A percentile compares a stretch with the other conserved stretches of the same genome.
phyloP scores from a whole-genome alignment of 169 alveolate genomes.

The Perkinsus chesapeaki region DNA sequence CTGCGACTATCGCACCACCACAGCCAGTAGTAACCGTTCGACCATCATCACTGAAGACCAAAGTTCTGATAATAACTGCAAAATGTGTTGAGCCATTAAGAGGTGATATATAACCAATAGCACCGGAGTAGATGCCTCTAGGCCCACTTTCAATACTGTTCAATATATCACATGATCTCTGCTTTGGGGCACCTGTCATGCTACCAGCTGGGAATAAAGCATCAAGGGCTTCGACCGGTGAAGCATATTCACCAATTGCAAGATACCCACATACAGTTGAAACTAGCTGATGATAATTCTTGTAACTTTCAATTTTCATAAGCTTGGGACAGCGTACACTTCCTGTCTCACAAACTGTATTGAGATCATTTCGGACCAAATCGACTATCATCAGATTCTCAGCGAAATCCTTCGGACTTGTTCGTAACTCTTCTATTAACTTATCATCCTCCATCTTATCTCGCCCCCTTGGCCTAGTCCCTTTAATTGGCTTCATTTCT shows the following conservation, averaged over 20 bases:
- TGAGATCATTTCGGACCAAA: slow-evolving; percentile 39
- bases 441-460: slow-evolving; percentile 31
- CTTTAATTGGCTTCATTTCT: slow-evolving; percentile 47
- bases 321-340: slow-evolving; percentile 33
- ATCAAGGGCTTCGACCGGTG: slow-evolving; percentile 28
- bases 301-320: slow-evolving; percentile 33
- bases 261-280: slow-evolving; percentile 36
- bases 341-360: slow-evolving; percentile 33
- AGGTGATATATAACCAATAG: slow-evolving; percentile 30
- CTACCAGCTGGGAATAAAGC: slow-evolving; percentile 49
- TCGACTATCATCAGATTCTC: slow-evolving; percentile 52
- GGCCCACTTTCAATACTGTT: slow-evolving; percentile 42
- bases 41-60: slow-evolving; percentile 18
- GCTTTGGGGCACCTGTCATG: slow-evolving; percentile 52
- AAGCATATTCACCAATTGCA: background rate
- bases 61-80: slow-evolving; percentile 41
- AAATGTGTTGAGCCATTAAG: slow-evolving; percentile 22
- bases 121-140: slow-evolving; percentile 44
- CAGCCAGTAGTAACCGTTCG: background rate
- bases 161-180: slow-evolving; percentile 28
- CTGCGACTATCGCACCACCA: slow-evolving; percentile 45
- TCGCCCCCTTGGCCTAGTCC: slow-evolving; percentile 39
- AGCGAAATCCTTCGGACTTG: slow-evolving; percentile 39
- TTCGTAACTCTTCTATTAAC: slow-evolving; percentile 19
- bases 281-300: slow-evolving; percentile 41